Evolutionary conservation across 176 grass and related monocot genomes (phyloP).

Genomic region (Bothriochloa decipiens): DNA sequence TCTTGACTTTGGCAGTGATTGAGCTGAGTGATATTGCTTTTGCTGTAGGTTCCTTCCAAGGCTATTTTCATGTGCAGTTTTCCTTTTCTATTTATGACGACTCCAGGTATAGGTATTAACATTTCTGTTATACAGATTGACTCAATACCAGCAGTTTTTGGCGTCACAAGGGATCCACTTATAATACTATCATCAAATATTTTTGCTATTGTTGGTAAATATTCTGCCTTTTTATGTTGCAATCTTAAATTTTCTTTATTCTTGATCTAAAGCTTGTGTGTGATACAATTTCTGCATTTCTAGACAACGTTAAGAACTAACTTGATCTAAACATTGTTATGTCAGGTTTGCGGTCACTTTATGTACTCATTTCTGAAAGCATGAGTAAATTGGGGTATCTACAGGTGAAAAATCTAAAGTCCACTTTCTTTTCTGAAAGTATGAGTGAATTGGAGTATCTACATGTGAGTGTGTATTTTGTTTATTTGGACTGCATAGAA

Average conservation of each 20-base stretch:
- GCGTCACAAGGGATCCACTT: slow-evolving; percentile 94
- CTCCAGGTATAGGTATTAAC: slow-evolving; percentile 27
- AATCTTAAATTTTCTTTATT: slow-evolving; percentile 18
- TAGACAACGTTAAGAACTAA: slow-evolving; percentile 36
- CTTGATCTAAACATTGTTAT: slow-evolving; percentile 39
- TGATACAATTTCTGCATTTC: slow-evolving; percentile 29
- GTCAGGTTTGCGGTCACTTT: slow-evolving; percentile 91
- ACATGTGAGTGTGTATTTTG: too few relatives aligned
- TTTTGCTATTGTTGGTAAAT: slow-evolving; percentile 91
- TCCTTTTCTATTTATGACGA: slow-evolving; percentile 39
- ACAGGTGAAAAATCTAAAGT: slow-evolving; percentile 60
- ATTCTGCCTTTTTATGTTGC: slow-evolving; percentile 27
- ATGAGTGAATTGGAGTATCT: too few relatives aligned
- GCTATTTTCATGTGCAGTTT: slow-evolving; percentile 31
- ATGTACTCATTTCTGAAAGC: slow-evolving; percentile 91
- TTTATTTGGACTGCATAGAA: too few relatives aligned
- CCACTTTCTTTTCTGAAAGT: slow-evolving; percentile 34
- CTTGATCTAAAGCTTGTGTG: neutral
- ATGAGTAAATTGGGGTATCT: slow-evolving; percentile 94
- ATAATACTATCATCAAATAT: slow-evolving; percentile 97
- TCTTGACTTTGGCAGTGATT: slow-evolving; percentile 86
- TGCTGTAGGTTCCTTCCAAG: slow-evolving; percentile 71
- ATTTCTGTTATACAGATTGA: slow-evolving; percentile 66
- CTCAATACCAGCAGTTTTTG: slow-evolving; percentile 98
- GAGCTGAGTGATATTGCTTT: slow-evolving; percentile 99